These are phyloP conservation scores for Fusarium sp. DNA, from an alignment of 2,329 filamentous ascomycete species.

Conservation along the genomic window DNA sequence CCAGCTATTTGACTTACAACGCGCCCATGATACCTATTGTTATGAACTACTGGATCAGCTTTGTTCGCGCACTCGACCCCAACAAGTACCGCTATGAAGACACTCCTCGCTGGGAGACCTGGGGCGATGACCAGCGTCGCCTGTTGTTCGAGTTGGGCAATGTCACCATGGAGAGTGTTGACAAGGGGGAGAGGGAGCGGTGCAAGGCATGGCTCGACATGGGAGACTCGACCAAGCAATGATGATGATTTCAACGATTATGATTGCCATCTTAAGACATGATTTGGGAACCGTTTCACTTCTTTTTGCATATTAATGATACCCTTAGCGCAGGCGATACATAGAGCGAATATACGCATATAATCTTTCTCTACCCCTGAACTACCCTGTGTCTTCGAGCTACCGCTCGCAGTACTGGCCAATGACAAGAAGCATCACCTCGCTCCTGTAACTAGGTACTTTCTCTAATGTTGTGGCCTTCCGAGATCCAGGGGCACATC, in stretches of 20 bases:
- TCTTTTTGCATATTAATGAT: slow-evolving; percentile 29
- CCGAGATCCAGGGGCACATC: neutral
- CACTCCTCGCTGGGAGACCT: slow-evolving; percentile 60
- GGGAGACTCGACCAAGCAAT: slow-evolving; percentile 50
- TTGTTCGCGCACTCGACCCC: slow-evolving; percentile 63
- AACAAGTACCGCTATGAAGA: slow-evolving; percentile 54
- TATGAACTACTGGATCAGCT: slow-evolving; percentile 67
- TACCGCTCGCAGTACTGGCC: too few species aligned
- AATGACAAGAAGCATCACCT: neutral
- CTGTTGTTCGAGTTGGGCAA: slow-evolving; percentile 59
- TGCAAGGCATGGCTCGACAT: slow-evolving; percentile 61
- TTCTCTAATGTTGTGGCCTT: neutral
- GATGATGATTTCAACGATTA: slow-evolving; percentile 19
- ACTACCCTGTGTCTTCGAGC: too few species aligned
- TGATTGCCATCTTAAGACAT: slow-evolving; percentile 10
- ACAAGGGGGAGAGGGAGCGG: slow-evolving; percentile 53
- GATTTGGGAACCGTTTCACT: neutral
- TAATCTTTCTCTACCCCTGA: too few species aligned
- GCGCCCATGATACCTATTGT: slow-evolving; percentile 61
- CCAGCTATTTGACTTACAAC: slow-evolving; percentile 63
- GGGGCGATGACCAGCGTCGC: slow-evolving; percentile 53
- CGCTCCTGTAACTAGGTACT: neutral
- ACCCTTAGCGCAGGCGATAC: slow-evolving; percentile 24
- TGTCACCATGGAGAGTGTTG: slow-evolving; percentile 58
- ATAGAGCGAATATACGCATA: slow-evolving; percentile 7